Base-by-base conservation (phyloP, 1,139 yeast species). In the Spathaspora sp. region DNA sequence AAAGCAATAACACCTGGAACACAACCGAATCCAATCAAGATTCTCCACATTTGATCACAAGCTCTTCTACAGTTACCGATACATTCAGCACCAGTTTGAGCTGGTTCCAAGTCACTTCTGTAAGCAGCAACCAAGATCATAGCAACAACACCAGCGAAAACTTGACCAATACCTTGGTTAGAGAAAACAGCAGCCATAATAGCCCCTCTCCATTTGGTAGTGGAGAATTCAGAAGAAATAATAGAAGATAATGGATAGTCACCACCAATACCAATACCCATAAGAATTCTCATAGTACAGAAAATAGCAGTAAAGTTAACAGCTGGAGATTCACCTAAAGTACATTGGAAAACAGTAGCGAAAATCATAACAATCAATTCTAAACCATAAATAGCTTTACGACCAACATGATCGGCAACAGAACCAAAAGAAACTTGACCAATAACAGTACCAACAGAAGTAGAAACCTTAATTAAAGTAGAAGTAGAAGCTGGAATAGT, bases 261-360 rank as follows among this genome's bases (percentile, higher is more conserved):
- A 79, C 98, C 99, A 75, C 99, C 99, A 61, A 93, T 95, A 83
- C 99, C 99, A 59, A 93, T 84, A 75, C 96, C 96, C 89, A 84
- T 84, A 51, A 87, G 62, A 54, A 88, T 82, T 80, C 96, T 84
- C 69, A 82, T 82, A 57, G 85, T 82, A n/a, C 84, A 70, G 53
- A 88, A 75, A 46, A 86, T 75, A 44, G 91, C 95, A 43, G 81
- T 81, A 59, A 88, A 86, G 64, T 76, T 78, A 53, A 88, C 68
- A 51, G 86, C 91, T 27, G 88, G 81, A 24, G 95, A 79, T 7
- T 66, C 56, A 59, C 95, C 95, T 46, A 85, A 56, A 51, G 80
- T 68, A 78, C 85, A 87, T 76, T 82, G 97, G 63, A 88, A 73
- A 62, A 81, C 74, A 61, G 89, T 87, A 51, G 95, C 95, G 63